Base-by-base conservation (phyloP, 176 grass and related monocot genomes). In the Triticum timopheevii region DNA sequence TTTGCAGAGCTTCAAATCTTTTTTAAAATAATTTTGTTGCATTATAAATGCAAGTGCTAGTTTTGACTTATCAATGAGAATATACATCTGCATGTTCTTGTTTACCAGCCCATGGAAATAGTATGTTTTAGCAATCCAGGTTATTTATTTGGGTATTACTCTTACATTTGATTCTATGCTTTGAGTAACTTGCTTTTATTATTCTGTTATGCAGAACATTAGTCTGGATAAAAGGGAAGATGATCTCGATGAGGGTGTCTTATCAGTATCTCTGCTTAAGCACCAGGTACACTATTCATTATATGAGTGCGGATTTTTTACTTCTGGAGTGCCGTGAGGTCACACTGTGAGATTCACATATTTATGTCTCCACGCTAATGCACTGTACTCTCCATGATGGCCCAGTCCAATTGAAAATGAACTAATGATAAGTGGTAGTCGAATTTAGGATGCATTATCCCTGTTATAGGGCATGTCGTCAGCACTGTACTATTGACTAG, bases 261-360 rank as follows among this genome's bases (percentile, higher is more conserved):
- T 99, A 30, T 82, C 97, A 67, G 92, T 99, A 76, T 69, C 87
- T 85, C 97, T 99, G 45, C 93, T 99, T 56, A 96, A 85, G 85
- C 97, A 99, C 79, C 97, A 99, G 94, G 94, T 99, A 88, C 65
- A 70, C 68, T 22, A 56, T 67, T 77, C 65, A 63, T 78, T 66
- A 23, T 76, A 76, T 20, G 73, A 52, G 27, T 76, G 72, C 16
- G 24, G 39, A 20, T 47, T 52, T 52, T 50, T 47, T 42, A 75
- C 15, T 44, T 76, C 44, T 27, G 49, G 13, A 52, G 44, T 25
- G 42, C 24, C 5, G 13, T 4, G 40, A 74, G 39, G 47, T 23
- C 11, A 44, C 69, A 25, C 2, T 27, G 45, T 47, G 71, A 75
- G 23, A 75, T 75, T 75, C 40, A 75, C 42, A 75, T 50, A 75